A percentile compares a stretch with the other conserved stretches of the same genome.
Conservation (phyloP, 140 eudicot species). For the Stevia rebaudiana region DNA sequence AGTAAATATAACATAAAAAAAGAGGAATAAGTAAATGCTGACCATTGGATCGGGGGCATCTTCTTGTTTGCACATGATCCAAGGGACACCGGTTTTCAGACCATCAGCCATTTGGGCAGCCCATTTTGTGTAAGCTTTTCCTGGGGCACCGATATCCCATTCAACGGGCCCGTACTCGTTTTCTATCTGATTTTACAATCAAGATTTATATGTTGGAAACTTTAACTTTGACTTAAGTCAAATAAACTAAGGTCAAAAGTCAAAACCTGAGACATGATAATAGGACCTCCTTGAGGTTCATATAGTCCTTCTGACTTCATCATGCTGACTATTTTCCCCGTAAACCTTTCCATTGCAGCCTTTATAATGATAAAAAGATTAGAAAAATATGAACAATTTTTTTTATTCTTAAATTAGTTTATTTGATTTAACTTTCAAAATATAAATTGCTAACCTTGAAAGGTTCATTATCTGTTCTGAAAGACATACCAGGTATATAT, state of each 20-base stretch:
- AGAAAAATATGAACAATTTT: not conserved
- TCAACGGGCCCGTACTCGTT: conserved; percentile 88
- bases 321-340: conserved; percentile 62
- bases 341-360: conserved; percentile 82
- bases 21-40: conserved; percentile 15
- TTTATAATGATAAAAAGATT: conserved; percentile 22
- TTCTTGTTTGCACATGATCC: conserved; percentile 97
- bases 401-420: not conserved
- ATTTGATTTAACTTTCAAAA: not conserved
- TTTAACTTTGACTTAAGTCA: not conserved
- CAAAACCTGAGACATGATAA: conserved; percentile 86
- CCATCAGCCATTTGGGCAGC: conserved; percentile 77
- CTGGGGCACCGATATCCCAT: conserved; percentile 87
- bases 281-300: conserved; percentile 97
- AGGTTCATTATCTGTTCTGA: conserved; percentile 88
- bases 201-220: not conserved
- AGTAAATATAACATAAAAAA: too few relatives aligned
- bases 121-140: conserved; percentile 85
- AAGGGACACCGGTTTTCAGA: conserved; percentile 77
- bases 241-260: conserved; percentile 18
- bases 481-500: conserved; percentile 82
- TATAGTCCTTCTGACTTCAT: conserved; percentile 81
- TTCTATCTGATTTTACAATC: conserved; percentile 53
- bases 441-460: conserved; percentile 54
- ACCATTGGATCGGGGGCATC: conserved; percentile 81